Evolutionary conservation across 1,139 yeast genomes (phyloP).

Genomic region (Kazachstania sp.): DNA sequence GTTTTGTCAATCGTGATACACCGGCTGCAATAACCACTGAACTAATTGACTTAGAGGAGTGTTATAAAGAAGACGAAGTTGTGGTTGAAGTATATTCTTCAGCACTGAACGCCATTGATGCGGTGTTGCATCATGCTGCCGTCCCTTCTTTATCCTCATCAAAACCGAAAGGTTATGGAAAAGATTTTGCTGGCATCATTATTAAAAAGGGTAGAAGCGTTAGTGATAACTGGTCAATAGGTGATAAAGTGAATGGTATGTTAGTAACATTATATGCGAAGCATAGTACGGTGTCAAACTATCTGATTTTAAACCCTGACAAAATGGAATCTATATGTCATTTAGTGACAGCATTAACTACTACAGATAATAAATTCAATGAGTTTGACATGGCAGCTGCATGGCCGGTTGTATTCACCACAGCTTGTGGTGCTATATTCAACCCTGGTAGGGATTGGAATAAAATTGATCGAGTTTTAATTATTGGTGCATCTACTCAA

Average conservation of each 20-base stretch:
- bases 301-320: constrained; percentile 20
- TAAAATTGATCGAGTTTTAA: constrained; percentile 20
- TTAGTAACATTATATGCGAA: constrained; percentile 13
- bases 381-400: constrained; percentile 19
- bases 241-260: constrained; percentile 23
- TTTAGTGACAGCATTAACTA: background rate
- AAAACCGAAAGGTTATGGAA: constrained; percentile 16
- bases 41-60: background rate
- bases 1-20: background rate
- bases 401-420: constrained; percentile 26
- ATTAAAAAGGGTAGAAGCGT: constrained; percentile 21
- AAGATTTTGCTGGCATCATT: constrained; percentile 25
- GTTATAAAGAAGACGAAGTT: background rate
- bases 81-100: background rate
- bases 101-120: background rate
- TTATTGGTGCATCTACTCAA: constrained; percentile 28
- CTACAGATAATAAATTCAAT: constrained; percentile 5
- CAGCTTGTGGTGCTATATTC: constrained; percentile 19
- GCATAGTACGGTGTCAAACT: constrained; percentile 22
- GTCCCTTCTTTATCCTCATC: background rate
- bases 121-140: background rate
- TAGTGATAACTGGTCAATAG: constrained; percentile 18
- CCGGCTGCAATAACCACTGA: background rate
- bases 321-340: constrained; percentile 2
- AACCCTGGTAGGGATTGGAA: constrained; percentile 14